Evolutionary conservation across 495 filamentous ascomycete genomes (phyloP).

Genomic region (Neurospora terricola): DNA sequence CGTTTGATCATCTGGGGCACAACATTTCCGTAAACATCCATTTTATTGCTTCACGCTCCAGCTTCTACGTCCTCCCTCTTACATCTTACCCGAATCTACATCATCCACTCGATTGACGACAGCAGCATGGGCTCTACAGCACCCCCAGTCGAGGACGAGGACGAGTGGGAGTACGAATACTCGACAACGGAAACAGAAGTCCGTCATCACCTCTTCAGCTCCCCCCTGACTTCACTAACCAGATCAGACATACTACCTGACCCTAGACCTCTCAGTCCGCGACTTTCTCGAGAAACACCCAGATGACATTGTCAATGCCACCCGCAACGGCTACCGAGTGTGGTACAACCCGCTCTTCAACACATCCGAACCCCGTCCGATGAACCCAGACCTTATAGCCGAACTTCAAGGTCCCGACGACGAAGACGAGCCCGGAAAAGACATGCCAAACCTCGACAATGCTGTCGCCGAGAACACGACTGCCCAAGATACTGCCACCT

Average conservation of each 20-base stretch:
- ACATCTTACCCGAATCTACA: too few species aligned
- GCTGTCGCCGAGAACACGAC: constrained; percentile 6
- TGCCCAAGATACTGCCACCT: not conserved
- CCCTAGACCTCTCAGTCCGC: constrained; percentile 43
- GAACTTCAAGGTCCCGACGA: constrained; percentile 24
- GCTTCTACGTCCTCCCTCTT: not conserved
- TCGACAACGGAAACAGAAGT: constrained; percentile 47
- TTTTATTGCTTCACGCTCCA: not conserved
- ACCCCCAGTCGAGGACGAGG: constrained; percentile 25
- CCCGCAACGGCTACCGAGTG: constrained; percentile 21
- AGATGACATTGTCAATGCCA: constrained; percentile 20
- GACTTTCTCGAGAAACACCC: constrained; percentile 30
- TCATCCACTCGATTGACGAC: not conserved
- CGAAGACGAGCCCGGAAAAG: constrained; percentile 16
- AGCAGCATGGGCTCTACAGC: not conserved
- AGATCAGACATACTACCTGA: constrained; percentile 44
- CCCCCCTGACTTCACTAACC: not conserved
- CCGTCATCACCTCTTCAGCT: not conserved
- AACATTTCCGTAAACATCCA: not conserved
- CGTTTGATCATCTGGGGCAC: not conserved
- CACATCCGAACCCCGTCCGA: constrained; percentile 10
- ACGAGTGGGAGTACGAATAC: constrained; percentile 52
- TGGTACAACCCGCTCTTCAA: constrained; percentile 29
- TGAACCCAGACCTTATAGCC: constrained; percentile 11
- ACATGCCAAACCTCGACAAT: constrained; percentile 17